Evolutionary conservation across 495 filamentous ascomycete species (phyloP), one percentile per base, ranked within the genome.

Genomic region (Trichoderma reesei): DNA sequence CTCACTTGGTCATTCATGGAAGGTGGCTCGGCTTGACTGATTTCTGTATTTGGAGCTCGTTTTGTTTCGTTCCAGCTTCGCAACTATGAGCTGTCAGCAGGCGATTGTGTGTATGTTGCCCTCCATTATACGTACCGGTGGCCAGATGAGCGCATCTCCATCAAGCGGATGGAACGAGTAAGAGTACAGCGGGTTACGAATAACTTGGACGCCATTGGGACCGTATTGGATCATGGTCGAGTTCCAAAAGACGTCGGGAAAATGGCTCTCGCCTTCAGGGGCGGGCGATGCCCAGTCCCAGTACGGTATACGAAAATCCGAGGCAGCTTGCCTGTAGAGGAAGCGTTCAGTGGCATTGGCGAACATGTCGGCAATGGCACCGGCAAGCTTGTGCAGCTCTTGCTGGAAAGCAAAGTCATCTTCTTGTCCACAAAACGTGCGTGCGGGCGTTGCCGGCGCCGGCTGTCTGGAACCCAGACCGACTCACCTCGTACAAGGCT

Each of bases 281-380:
- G 83, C 80, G 14, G 65, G 65, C 31, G 76, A 74, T 36, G 86
- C 85, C 85, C 84, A 90, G 66, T 89, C 86, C 85, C 84, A 88
- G 70, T 85, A 90, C 4, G 86, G 86, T 26, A 85, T 77, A 16
- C 86, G 79, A 67, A 87, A 85, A n/a, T 76, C 74, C 33, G 68
- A 60, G 0, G 85, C 83, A 56, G 83, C 84, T 1, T 67, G 68
- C 54, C 73, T 71, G 67, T 84, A 82, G n/a, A 76, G 72, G 41
- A 76, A 71, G 60, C 75, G 72, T 14, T 74, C 67, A 0, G 73
- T 63, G 3, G 78, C 76, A 13, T 70, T 70, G 4, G 80, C 82
- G 71, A 85, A 88, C 39, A 77, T 72, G 14, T 74, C 72, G 31
- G 82, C 84, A 56, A 85, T 85, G 38, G 66, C 67, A 64, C 81